Percentiles rank a stretch among this genome's conserved stretches.
Evolutionary conservation across 495 filamentous ascomycete genomes (phyloP).

Genomic region (Penicillium cataractarum): DNA sequence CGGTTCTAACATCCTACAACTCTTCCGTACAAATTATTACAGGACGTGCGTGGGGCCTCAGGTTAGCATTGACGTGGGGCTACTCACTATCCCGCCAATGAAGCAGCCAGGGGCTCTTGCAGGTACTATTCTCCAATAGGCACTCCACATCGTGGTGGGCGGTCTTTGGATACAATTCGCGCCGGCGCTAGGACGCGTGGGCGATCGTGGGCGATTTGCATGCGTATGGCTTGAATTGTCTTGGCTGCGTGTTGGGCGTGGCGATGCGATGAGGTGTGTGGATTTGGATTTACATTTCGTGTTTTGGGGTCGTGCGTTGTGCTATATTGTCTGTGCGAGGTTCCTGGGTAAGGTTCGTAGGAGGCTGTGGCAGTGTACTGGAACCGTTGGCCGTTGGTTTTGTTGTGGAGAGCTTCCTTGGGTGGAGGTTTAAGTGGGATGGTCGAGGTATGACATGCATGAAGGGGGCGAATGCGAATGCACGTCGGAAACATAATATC

Average conservation of each 20-base stretch:
- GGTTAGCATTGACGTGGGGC: neutral
- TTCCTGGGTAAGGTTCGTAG: neutral
- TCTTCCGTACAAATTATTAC: no score
- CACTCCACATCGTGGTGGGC: no score
- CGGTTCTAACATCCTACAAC: constrained; percentile 25
- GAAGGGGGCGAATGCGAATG: constrained; percentile 6
- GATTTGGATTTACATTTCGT: constrained; percentile 1
- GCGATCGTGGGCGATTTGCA: neutral
- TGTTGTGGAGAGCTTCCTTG: neutral
- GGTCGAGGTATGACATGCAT: constrained; percentile 35
- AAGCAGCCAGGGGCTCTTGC: neutral
- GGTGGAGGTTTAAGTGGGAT: constrained; percentile 6
- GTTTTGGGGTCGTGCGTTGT: constrained; percentile 5
- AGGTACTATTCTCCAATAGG: no score
- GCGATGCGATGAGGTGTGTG: constrained; percentile 2
- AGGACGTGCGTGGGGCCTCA: no score
- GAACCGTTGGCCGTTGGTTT: neutral
- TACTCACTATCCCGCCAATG: neutral
- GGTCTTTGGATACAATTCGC: neutral
- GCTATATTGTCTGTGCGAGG: neutral
- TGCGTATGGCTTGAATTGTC: neutral
- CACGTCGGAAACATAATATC: neutral
- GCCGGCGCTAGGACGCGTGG: neutral
- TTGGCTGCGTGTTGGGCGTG: constrained; percentile 1
- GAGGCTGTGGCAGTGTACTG: constrained; percentile 14